Evolutionary conservation across 805 yeast species (phyloP).

Genomic region (Saturnispora kantuleensis): DNA sequence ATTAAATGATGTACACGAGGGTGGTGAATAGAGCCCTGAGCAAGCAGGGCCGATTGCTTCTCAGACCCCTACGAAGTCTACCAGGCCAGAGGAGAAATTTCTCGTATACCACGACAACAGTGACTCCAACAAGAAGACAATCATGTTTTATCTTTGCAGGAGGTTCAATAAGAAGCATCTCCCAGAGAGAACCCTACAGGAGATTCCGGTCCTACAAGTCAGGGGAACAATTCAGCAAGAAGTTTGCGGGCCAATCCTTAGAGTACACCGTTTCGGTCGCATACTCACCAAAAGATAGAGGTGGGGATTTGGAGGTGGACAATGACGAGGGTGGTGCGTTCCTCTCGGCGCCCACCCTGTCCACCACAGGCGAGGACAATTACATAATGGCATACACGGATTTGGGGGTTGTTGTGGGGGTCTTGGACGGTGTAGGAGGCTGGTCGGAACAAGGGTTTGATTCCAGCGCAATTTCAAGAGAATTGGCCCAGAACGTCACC

Average conservation of each 20-base stretch:
- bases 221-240: slow-evolving; percentile 22
- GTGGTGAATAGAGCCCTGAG: background rate
- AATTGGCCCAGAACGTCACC: slow-evolving; percentile 52
- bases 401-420: slow-evolving; percentile 54
- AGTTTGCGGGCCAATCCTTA: slow-evolving; percentile 20
- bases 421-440: slow-evolving; percentile 97
- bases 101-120: no score
- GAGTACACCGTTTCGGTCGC: slow-evolving; percentile 56
- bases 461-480: slow-evolving; percentile 78
- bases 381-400: slow-evolving; percentile 41
- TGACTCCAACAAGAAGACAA: background rate
- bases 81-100: no score
- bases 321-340: slow-evolving; percentile 16
- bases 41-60: background rate
- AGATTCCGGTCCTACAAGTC: slow-evolving; percentile 20
- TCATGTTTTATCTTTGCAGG: slow-evolving; percentile 1
- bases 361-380: slow-evolving; percentile 75
- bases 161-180: slow-evolving; percentile 11
- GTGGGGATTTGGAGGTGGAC: slow-evolving; percentile 30
- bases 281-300: slow-evolving; percentile 62
- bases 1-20: background rate
- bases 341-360: slow-evolving; percentile 15
- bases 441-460: slow-evolving; percentile 92
- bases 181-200: slow-evolving; percentile 15
- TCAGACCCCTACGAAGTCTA: background rate